Evolutionary conservation across 2,329 filamentous ascomycete genomes (phyloP), one percentile per base, ranked within the genome.

Genomic region (Lasiodiplodia hormozganensis): DNA sequence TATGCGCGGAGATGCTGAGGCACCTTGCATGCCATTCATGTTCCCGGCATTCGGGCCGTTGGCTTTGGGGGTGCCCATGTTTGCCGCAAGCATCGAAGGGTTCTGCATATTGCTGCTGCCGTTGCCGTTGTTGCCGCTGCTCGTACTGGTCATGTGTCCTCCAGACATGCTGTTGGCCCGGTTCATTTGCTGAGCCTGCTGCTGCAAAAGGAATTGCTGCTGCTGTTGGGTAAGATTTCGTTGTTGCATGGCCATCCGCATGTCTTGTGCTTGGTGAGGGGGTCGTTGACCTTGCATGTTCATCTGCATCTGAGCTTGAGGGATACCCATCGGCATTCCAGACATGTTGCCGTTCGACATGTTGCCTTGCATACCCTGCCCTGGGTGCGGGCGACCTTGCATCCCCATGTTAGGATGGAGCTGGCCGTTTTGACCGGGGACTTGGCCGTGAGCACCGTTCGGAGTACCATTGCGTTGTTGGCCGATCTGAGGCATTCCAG

Each of bases 301-400:
- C 18, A 85, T 84, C 73, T 91, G 89, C 82, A 93, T 86, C 71
- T 91, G 91, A 28, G 90, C 89, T 76, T 92, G 90, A 47, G 89
- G 88, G 28, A 92, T 84, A 73, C 79, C 87, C 84, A 75, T 85
- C 78, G 75, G 85, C 84, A 73, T 84, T 76, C 72, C 86, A 80
- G 73, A 81, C 81, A 78, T 88, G 84, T 74, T 78, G 2, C 79
- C 78, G 67, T 83, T 83, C 2, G 75, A 78, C 68, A 86, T 82
- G 40, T 83, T 83, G 72, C 82, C 83, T 70, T 82, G 81, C 72
- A 86, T 76, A 11, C 81, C 81, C 70, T 81, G 81, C 67, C 71
- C 72, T 70, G 76, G 76, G 66, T 77, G 79, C 7, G 72, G 71
- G 34, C 76, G 74, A 68, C 74, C 74, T 65, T 76, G 75, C 74